Conservation (phyloP, 2,329 filamentous ascomycete genomes). For the Penicillium olsonii region DNA sequence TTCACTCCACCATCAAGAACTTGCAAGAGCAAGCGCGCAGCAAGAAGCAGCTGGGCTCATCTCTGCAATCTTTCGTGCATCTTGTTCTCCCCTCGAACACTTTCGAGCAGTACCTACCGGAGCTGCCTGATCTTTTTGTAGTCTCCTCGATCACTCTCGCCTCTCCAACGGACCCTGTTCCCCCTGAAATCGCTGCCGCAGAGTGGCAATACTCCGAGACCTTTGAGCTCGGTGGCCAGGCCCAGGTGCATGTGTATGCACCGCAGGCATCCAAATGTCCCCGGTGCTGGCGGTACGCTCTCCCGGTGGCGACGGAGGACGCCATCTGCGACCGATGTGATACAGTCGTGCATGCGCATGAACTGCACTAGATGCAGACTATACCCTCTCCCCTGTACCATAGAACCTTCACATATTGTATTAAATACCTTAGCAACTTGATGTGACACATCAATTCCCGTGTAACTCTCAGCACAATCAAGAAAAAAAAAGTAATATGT, state of each 20-base stretch:
- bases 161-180: conserved; percentile 29
- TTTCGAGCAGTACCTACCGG: conserved; percentile 39
- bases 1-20: conserved; percentile 69
- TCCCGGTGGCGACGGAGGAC: conserved; percentile 58
- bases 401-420: conserved; percentile 5
- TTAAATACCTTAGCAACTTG: conserved; percentile 5
- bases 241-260: conserved; percentile 45
- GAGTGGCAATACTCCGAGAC: conserved; percentile 47
- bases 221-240: conserved; percentile 41
- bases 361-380: conserved; percentile 12
- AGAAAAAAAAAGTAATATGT: background rate
- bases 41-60: conserved; percentile 74
- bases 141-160: conserved; percentile 64
- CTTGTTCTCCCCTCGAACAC: conserved; percentile 30
- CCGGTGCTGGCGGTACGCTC: conserved; percentile 85
- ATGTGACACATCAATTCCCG: background rate
- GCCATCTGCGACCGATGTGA: conserved; percentile 73
- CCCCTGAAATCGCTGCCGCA: conserved; percentile 30
- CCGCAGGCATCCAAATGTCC: conserved; percentile 70
- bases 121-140: conserved; percentile 67
- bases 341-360: conserved; percentile 55
- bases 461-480: background rate
- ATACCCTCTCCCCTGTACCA: conserved; percentile 7
- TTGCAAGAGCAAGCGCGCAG: conserved; percentile 72
- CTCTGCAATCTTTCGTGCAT: conserved; percentile 72